Conservation (phyloP, 2,329 filamentous ascomycete species). For the Botrytis sinoallii region DNA sequence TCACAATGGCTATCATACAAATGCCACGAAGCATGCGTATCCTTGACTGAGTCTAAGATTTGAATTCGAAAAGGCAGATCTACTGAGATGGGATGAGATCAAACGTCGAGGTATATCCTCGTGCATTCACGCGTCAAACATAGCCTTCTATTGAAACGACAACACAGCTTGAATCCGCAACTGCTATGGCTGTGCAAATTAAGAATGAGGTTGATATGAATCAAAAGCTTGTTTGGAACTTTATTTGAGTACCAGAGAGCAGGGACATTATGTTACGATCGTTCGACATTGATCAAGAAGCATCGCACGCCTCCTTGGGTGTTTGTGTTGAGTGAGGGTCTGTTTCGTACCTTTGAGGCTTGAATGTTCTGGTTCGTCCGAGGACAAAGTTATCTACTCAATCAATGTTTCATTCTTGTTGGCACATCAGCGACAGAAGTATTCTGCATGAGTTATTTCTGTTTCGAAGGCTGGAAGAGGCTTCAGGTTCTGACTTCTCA, state of each 20-base stretch:
- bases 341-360: neutral
- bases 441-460: neutral
- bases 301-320: neutral
- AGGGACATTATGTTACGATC: neutral
- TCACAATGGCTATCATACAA: neutral
- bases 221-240: slow-evolving; percentile 15
- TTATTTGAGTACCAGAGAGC: neutral
- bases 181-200: neutral
- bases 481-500: neutral
- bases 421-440: neutral
- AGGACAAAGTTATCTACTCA: neutral
- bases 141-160: neutral
- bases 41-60: neutral
- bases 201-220: neutral
- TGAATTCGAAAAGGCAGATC: neutral
- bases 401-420: neutral
- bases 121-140: slow-evolving; percentile 1
- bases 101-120: neutral
- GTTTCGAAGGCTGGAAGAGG: neutral
- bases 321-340: neutral
- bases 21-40: neutral
- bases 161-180: neutral
- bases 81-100: neutral
- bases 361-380: neutral
- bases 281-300: neutral